A percentile compares a stretch with the other conserved stretches of the same genome.
These are phyloP conservation scores for Gossypium gossypioides DNA, from an alignment of 441 rosid species.

Conservation along the genomic window DNA sequence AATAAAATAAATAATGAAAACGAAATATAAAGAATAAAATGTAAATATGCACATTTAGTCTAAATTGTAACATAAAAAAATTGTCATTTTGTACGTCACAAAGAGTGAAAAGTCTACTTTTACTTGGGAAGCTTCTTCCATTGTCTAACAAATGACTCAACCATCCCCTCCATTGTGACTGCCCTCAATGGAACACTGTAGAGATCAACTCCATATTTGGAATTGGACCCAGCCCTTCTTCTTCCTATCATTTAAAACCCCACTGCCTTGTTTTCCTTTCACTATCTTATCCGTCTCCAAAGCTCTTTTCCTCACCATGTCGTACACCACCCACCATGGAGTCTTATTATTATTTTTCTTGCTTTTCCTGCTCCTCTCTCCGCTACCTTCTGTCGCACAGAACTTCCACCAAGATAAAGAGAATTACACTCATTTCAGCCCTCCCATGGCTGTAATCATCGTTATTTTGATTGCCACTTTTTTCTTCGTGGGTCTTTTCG, in stretches of 20 bases:
- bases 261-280: neutral
- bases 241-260: slow-evolving; percentile 1
- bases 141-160: neutral
- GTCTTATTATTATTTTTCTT: neutral
- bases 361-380: slow-evolving; percentile 5
- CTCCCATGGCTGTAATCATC: slow-evolving; percentile 61
- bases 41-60: neutral
- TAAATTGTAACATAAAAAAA: neutral
- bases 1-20: neutral
- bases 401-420: slow-evolving; percentile 5
- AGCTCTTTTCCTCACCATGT: neutral
- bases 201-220: no score
- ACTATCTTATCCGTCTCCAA: neutral
- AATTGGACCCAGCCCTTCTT: neutral
- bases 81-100: neutral
- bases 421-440: slow-evolving; percentile 37
- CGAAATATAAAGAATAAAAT: neutral
- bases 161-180: neutral
- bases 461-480: slow-evolving; percentile 54
- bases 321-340: neutral
- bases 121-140: neutral
- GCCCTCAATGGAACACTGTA: neutral
- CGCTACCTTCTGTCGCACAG: slow-evolving; percentile 16
- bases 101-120: neutral
- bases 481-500: slow-evolving; percentile 66